Evolutionary conservation across 2,329 filamentous ascomycete genomes (phyloP), one percentile per base, ranked within the genome.

Genomic region (Ophiostoma triangulosporum): DNA sequence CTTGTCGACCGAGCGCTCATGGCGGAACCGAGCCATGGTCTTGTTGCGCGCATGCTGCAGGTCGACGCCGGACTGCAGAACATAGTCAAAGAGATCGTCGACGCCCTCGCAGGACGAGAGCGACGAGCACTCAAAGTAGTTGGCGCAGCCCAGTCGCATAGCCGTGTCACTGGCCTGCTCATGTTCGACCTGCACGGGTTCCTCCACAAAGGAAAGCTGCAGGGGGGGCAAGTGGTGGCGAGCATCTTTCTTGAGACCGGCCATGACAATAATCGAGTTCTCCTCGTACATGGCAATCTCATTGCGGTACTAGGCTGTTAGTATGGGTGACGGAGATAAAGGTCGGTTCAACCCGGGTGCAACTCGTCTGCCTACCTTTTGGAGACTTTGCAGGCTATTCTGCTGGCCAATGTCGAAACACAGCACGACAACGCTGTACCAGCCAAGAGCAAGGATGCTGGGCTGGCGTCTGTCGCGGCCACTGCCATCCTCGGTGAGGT

Each of bases 101-200:
- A 61, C 50, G 27, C 56, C 56, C 24, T 61, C 58, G 24, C 57
- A 56, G 3, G 50, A 32, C 2, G 40, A 48, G 0, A 58, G 53
- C 14, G 60, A 60, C 4, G 60, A 60, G 53, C 59, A 60, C 46
- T 61, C 60, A 48, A 59, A 55, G 53, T 60, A 61, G n/a, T 50
- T 27, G 6, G 40, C 14, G n/a, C 58, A 59, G 40, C 53, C 31
- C 49, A 60, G 26, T 6, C 17, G 27, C 11, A 32, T 9, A 2
- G 59, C 57, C 0, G 38, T 48, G 36, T 40, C 26, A 50, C 40
- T 36, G 5, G 54, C 58, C 56, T 56, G 38, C 8, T 17, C 50
- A 2, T 48, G 15, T 1, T 51, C 40, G 6, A 61, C 58, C 22
- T 59, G 55, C 11, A 46, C 52, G 7, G 50, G 38, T 4, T 61